A percentile compares a stretch with the other conserved stretches of the same genome.
These are phyloP conservation scores for Populus hybrid DNA, from an alignment of 441 rosid species.

Conservation along the genomic window DNA sequence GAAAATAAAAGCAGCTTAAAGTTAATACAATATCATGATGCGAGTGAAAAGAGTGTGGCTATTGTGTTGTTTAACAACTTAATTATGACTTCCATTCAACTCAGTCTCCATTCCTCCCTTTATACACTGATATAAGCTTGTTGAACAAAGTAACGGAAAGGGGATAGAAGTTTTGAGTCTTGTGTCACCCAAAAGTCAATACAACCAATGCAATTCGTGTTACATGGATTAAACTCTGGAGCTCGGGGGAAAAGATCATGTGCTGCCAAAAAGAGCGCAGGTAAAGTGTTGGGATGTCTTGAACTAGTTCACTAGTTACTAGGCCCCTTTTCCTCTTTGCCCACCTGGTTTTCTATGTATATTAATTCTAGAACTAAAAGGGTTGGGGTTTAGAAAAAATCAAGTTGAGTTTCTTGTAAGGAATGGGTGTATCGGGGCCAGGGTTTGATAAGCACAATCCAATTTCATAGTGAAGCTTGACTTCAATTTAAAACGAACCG, in stretches of 20 bases:
- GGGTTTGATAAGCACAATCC: not conserved
- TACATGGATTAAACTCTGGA: not conserved
- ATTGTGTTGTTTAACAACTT: not conserved
- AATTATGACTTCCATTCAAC: not conserved
- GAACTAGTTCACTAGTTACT: not conserved
- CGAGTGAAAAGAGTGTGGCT: not conserved
- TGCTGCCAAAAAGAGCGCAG: not conserved
- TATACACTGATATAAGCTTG: not conserved
- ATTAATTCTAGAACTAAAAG: not conserved
- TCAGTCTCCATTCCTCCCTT: not conserved
- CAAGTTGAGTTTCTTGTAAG: not conserved
- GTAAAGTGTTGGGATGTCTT: not conserved
- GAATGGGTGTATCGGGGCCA: not conserved
- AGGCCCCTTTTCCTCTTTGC: not conserved
- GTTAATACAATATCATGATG: not conserved
- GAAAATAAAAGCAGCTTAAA: not conserved
- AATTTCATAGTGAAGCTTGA: not conserved
- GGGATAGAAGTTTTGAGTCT: not conserved
- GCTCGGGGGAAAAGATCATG: not conserved
- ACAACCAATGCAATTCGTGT: not conserved
- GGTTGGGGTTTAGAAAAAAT: not conserved
- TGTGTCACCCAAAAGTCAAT: not conserved
- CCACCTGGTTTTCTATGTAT: not conserved
- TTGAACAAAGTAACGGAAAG: not conserved
- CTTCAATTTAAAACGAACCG: not conserved